Percentiles rank a stretch among this genome's conserved stretches.
Evolutionary conservation across 2,329 filamentous ascomycete species (phyloP).

Genomic region (Fusarium multiceps): DNA sequence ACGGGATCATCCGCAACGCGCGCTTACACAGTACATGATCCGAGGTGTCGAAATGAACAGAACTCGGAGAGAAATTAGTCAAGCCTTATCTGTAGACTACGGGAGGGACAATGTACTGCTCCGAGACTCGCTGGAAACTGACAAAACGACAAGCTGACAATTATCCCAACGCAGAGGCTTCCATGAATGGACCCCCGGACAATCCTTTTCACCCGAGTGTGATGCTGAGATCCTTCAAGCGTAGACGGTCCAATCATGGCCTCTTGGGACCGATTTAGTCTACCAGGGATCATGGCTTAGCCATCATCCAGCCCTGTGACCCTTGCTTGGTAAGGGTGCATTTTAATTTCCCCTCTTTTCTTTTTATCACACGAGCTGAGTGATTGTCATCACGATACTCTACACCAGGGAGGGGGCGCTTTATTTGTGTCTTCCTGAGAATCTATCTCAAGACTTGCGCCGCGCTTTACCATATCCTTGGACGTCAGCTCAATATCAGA

Average conservation of each 20-base stretch:
- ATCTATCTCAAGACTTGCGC: background rate
- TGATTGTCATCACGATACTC: background rate
- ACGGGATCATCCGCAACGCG: background rate
- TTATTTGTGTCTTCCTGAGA: background rate
- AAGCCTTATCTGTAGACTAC: background rate
- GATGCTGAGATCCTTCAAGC: background rate
- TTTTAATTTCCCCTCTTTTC: constrained; percentile 20
- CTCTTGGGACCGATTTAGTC: background rate
- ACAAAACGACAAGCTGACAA: background rate
- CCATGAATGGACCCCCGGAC: background rate
- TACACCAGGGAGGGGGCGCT: background rate
- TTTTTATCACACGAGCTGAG: background rate
- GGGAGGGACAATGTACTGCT: background rate
- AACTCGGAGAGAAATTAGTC: background rate
- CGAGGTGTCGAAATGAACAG: background rate
- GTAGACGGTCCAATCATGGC: constrained; percentile 2
- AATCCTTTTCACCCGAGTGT: background rate
- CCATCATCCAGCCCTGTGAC: constrained; percentile 24
- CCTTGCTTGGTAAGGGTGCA: constrained; percentile 17
- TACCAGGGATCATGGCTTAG: background rate
- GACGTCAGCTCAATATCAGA: background rate
- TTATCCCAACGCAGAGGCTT: background rate
- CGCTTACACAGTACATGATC: background rate
- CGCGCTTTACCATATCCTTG: background rate
- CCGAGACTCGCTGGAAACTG: background rate